Conservation (phyloP, 31 red algal species). For the Odonthalia washingtoniensis region DNA sequence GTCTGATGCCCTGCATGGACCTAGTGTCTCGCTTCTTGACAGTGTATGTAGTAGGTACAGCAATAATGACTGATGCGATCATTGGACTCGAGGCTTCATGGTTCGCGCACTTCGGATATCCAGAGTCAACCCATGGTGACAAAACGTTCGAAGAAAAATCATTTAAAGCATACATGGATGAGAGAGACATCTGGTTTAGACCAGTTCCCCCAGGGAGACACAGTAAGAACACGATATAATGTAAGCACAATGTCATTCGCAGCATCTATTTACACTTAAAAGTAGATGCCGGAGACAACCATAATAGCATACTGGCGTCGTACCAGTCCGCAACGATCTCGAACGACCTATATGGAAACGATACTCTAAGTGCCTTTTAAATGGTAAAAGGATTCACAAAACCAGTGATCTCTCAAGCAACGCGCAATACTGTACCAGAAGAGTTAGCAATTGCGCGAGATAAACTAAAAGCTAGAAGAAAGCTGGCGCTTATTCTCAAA, state of each 20-base stretch:
- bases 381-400: background rate
- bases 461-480: slow-evolving; percentile 1
- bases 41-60: too few relatives aligned
- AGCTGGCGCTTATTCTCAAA: slow-evolving; percentile 22
- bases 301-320: background rate
- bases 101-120: background rate
- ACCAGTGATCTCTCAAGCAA: background rate
- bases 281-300: background rate
- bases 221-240: slow-evolving; percentile 27
- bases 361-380: background rate
- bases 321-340: background rate
- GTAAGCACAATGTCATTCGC: slow-evolving; percentile 28
- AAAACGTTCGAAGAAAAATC: background rate
- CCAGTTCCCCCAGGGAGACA: background rate
- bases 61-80: slow-evolving; percentile 1
- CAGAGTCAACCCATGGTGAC: background rate
- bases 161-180: background rate
- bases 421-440: background rate
- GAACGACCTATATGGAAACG: too few relatives aligned
- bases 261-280: slow-evolving; percentile 15
- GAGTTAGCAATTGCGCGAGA: too few relatives aligned
- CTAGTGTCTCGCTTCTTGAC: too few relatives aligned
- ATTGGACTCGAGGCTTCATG: background rate
- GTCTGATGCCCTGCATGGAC: too few relatives aligned
- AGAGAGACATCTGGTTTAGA: background rate